phyloP scores from a whole-genome alignment of 768 basidiomycete genomes.

The Trametes maxima region DNA sequence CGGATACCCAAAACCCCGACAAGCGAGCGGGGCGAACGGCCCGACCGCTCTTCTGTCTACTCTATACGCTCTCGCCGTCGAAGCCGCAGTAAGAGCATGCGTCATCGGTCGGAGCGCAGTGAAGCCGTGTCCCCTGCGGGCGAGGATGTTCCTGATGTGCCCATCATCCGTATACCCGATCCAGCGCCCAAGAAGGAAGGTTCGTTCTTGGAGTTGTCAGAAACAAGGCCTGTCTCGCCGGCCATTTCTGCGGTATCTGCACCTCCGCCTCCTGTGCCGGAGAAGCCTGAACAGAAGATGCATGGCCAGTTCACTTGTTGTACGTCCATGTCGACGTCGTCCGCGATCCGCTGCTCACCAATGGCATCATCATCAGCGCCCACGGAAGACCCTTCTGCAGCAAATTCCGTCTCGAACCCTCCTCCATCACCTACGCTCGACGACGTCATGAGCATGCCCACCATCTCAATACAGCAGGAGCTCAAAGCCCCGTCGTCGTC shows the following conservation, averaged over 20 bases:
- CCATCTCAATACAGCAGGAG: conserved; percentile 16
- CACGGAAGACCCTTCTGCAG: neutral
- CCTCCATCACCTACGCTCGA: conserved; percentile 18
- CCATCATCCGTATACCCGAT: conserved; percentile 23
- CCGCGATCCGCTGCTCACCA: neutral
- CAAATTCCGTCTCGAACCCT: neutral
- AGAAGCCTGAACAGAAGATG: neutral
- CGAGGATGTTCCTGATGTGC: conserved; percentile 23
- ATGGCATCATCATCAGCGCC: neutral
- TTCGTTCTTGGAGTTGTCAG: conserved; percentile 31
- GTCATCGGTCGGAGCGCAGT: conserved; percentile 15
- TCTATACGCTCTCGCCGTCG: conserved; percentile 18
- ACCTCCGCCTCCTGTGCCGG: conserved; percentile 13
- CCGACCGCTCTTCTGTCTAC: conserved; percentile 21
- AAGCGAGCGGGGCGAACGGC: conserved; percentile 9
- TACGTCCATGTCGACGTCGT: neutral
- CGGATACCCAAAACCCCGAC: conserved; percentile 51
- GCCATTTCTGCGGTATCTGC: neutral
- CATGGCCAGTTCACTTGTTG: conserved; percentile 1
- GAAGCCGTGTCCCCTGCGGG: conserved; percentile 3
- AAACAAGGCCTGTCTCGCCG: conserved; percentile 28
- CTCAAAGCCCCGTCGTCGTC: neutral
- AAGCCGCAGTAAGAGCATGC: conserved; percentile 30
- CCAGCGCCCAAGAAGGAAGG: conserved; percentile 19
- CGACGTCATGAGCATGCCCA: conserved; percentile 24